Base-by-base conservation (phyloP, 164 flowering plant genomes). In the Macadamia tetraphylla region DNA sequence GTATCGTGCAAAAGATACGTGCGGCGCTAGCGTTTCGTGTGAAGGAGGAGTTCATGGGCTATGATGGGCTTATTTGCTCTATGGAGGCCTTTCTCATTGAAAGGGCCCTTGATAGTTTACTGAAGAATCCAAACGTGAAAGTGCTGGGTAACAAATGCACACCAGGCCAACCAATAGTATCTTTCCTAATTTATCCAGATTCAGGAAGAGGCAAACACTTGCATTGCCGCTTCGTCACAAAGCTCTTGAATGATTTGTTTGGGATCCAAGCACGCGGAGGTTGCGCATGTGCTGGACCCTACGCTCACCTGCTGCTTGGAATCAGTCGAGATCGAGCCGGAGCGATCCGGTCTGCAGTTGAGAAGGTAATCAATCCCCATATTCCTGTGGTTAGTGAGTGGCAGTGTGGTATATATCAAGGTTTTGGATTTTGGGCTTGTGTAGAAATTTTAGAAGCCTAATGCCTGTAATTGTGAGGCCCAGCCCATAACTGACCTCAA, bases 201-300 rank as follows among this genome's bases (percentile, higher is more conserved):
- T 14, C 15, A 4, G 57, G n/a, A 53, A 7, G 35, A 6, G 56
- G 53, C 35, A 68, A 68, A 56, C 71, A 60, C 40, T 42, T 68
- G 15, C 71, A 68, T 23, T 60, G 71, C 58, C 71, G 71, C 58
- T 68, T 68, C 58, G 71, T 61, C 71, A 68, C 71, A 65, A 68
- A 51, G 65, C 65, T 68, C 58, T 40, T 68, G 46, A 68, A 68
- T 59, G 71, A 68, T 53, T 1, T 61, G 46, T 68, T 68, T 52
- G 71, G 71, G 17, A 68, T 68, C 44, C 71, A 68, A 31, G 71
- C 65, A 14, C 71, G 71, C 18, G 71, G 71, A 10, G 71, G 71
- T 4, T 68, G 71, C 17, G 64, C 71, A 11, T 68, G 71, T 44
- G 71, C 71, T 6, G 71, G 65, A 1, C 71, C 71, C 44, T 68